Base-by-base conservation (phyloP, 2,329 filamentous ascomycete species). In the Penicillium janthinellum region DNA sequence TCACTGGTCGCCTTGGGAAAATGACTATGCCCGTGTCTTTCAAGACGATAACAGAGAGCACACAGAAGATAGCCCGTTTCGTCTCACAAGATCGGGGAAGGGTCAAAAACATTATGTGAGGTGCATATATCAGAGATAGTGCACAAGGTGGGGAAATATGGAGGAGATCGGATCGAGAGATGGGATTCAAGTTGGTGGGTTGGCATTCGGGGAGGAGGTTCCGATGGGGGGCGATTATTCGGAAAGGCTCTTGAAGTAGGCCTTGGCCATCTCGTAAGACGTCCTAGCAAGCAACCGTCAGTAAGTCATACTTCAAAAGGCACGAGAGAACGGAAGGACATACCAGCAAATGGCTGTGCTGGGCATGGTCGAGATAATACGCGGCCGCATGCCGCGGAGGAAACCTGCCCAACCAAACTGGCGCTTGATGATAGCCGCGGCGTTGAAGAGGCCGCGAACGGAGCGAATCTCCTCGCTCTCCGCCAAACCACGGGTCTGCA, bases 271-370 rank as follows among this genome's bases (percentile, higher is more conserved):
- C 73, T 88, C 86, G 68, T 88, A 88, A 47, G 86, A 87, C 50
- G 84, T 84, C 84, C 84, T 86, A 61, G 5, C 34, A 14, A 54
- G 8, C 12, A 35, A 39, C 28, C 67, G 56, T 55, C 28, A 58
- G 25, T 14, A 39, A 17, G 20, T 10, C n/a, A 22, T 38, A 15
- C 49, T 20, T 14, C 5, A 11, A 22, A 15, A 45, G 20, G 3
- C 3, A 15, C 10, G 10, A 38, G n/a, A n/a, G 22, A 54, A 48
- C 76, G 25, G 28, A 54, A 53, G 14, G 25, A 77, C 83, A 72
- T 75, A 95, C 95, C 95, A 99, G 83, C 95, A 99, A 73, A 99
- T 99, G n/a, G 95, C 95, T 37, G 95, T 99, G 79, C 93, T 97
- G 17, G 95, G 95, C 90, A 98, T 98, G 1, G 95, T 96, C 11